Conservation (phyloP, 768 basidiomycete species). For the Naganishia kalamii region DNA sequence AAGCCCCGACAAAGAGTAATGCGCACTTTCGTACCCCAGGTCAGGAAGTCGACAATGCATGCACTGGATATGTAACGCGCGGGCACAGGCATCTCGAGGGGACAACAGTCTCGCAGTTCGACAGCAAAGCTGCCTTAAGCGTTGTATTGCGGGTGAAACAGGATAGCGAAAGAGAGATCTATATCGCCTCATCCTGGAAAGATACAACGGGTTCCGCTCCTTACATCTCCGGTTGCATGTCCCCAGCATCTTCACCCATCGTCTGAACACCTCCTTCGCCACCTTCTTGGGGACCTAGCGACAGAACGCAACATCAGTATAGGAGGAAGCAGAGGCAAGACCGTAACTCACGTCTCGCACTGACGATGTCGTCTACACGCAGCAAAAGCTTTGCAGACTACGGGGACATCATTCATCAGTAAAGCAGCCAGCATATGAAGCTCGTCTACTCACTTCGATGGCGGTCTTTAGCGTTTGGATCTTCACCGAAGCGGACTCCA, state of each 20-base stretch:
- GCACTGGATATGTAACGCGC: too few relatives aligned
- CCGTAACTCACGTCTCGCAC: constrained; percentile 30
- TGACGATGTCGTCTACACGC: constrained; percentile 86
- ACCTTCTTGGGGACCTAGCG: constrained; percentile 31
- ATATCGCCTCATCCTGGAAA: too few relatives aligned
- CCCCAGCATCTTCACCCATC: constrained; percentile 39
- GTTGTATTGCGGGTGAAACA: too few relatives aligned
- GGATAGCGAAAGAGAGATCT: too few relatives aligned
- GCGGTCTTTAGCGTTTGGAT: constrained; percentile 96
- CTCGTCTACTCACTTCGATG: constrained; percentile 60
- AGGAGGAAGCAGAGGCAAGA: not conserved
- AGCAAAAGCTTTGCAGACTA: constrained; percentile 83
- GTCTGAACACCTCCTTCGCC: constrained; percentile 41
- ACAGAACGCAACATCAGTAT: not conserved
- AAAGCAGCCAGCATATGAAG: not conserved
- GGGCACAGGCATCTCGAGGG: too few relatives aligned
- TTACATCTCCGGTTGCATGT: constrained; percentile 36
- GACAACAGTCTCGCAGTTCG: too few relatives aligned
- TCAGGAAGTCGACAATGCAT: too few relatives aligned
- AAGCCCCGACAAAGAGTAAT: too few relatives aligned
- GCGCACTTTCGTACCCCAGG: too few relatives aligned
- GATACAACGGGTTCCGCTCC: not conserved
- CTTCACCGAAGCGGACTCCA: constrained; percentile 96
- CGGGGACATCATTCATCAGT: not conserved
- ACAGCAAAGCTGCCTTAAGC: too few relatives aligned